Conservation (phyloP, 495 filamentous ascomycete species). For the Trichocladium uniseriatum region DNA sequence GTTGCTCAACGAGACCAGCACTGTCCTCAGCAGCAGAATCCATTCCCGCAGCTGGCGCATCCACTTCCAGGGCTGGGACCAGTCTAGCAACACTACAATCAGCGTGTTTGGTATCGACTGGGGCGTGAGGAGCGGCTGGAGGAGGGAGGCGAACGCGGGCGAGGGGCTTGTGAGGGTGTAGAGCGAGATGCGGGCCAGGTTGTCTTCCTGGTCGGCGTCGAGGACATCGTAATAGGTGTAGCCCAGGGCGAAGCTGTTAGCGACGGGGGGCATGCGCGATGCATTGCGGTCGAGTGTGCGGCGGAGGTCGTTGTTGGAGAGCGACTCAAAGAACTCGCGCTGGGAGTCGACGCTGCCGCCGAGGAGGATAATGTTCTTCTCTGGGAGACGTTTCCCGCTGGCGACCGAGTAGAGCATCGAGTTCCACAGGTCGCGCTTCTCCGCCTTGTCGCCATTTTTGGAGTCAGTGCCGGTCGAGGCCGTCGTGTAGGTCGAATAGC, state of each 20-base stretch:
- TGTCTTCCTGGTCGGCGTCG: constrained; percentile 93
- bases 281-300: constrained; percentile 48
- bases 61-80: constrained; percentile 91
- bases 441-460: constrained; percentile 54
- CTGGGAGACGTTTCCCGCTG: constrained; percentile 80
- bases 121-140: constrained; percentile 77
- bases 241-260: constrained; percentile 86
- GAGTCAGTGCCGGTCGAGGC: constrained; percentile 37
- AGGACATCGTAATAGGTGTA: constrained; percentile 95
- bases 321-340: constrained; percentile 76
- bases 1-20: constrained; percentile 63
- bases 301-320: constrained; percentile 56
- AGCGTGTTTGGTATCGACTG: constrained; percentile 79
- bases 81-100: constrained; percentile 82
- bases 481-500: constrained; percentile 45
- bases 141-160: constrained; percentile 70
- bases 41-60: constrained; percentile 77
- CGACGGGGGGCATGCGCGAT: constrained; percentile 66
- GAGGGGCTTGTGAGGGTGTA: constrained; percentile 81
- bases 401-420: constrained; percentile 86
- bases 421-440: constrained; percentile 87
- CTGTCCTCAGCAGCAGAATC: constrained; percentile 68
- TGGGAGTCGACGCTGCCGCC: constrained; percentile 85
- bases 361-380: constrained; percentile 83
- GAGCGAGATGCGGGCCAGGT: constrained; percentile 80